Percentiles rank a stretch among this genome's conserved stretches.
Conservation (phyloP, 1,139 yeast genomes). For the Yamadazyma triangularis region DNA sequence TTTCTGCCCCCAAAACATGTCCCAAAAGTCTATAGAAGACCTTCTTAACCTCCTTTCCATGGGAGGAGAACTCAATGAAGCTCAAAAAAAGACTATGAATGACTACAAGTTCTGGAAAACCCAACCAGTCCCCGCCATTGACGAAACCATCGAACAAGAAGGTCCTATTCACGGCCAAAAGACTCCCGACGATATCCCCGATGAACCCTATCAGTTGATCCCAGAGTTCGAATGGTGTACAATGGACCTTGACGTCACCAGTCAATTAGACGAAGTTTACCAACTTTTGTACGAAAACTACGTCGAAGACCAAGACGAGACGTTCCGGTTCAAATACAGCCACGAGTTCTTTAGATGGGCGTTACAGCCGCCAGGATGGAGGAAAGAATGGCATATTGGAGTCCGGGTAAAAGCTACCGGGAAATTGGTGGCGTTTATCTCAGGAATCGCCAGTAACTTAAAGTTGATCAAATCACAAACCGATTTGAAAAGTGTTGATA, state of each 20-base stretch:
- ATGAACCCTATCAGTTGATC: conserved; percentile 64
- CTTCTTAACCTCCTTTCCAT: conserved; percentile 45
- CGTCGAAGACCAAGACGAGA: conserved; percentile 90
- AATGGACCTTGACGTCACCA: conserved; percentile 57
- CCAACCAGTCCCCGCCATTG: conserved; percentile 85
- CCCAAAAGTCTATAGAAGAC: conserved; percentile 48
- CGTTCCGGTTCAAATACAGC: conserved; percentile 86
- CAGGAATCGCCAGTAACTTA: conserved; percentile 80
- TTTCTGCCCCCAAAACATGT: no score
- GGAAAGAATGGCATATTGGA: conserved; percentile 86
- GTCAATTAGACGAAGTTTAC: conserved; percentile 70
- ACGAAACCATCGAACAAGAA: conserved; percentile 60
- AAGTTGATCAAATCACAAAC: conserved; percentile 51
- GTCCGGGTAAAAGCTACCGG: conserved; percentile 77
- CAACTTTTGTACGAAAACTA: conserved; percentile 80
- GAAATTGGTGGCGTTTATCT: conserved; percentile 84
- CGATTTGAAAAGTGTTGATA: conserved; percentile 69
- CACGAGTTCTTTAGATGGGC: conserved; percentile 90
- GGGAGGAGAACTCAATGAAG: conserved; percentile 52
- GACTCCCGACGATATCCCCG: conserved; percentile 68
- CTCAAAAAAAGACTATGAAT: conserved; percentile 65
- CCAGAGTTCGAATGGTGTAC: conserved; percentile 87
- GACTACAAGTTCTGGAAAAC: conserved; percentile 98
- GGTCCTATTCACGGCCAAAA: conserved; percentile 77
- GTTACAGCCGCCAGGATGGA: conserved; percentile 91